Evolutionary conservation across 148 eudicot genomes (phyloP).

Genomic region (Cornus kousa): DNA sequence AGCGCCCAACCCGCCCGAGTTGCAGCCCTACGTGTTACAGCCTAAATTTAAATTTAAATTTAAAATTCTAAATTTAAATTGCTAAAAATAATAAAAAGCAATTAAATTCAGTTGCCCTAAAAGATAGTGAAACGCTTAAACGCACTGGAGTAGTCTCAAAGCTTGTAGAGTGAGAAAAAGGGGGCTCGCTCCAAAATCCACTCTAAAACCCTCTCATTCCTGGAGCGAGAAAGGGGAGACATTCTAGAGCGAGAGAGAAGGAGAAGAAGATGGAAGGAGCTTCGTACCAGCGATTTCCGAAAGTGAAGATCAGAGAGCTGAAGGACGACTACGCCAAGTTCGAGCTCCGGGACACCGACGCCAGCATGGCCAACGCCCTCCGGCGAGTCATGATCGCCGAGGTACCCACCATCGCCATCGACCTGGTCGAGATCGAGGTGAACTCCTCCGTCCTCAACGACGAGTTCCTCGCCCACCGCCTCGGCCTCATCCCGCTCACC

Average conservation of each 20-base stretch:
- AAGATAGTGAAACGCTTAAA: no score
- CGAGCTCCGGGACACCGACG: conserved; percentile 83
- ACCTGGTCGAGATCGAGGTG: conserved; percentile 88
- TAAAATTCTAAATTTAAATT: no score
- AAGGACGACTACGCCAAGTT: conserved; percentile 71
- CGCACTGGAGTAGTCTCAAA: no score
- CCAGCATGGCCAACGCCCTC: conserved; percentile 84
- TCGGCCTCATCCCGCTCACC: conserved; percentile 80
- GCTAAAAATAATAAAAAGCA: no score
- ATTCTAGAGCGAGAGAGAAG: not conserved
- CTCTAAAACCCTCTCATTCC: not conserved
- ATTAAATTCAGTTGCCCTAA: no score
- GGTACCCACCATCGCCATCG: conserved; percentile 87
- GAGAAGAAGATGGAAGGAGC: conserved; percentile 42
- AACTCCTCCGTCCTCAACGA: conserved; percentile 88
- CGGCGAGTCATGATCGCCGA: conserved; percentile 97
- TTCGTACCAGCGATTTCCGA: conserved; percentile 79
- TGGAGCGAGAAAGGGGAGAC: not conserved
- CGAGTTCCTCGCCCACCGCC: conserved; percentile 88
- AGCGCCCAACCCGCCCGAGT: no score
- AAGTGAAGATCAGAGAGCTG: conserved; percentile 71
- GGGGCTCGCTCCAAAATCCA: no score
- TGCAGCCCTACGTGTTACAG: no score
- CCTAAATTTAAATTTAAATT: no score
- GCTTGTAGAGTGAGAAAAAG: no score